Base-by-base conservation (phyloP, 179 eudicot genomes). In the Sideroxylon spinosum region DNA sequence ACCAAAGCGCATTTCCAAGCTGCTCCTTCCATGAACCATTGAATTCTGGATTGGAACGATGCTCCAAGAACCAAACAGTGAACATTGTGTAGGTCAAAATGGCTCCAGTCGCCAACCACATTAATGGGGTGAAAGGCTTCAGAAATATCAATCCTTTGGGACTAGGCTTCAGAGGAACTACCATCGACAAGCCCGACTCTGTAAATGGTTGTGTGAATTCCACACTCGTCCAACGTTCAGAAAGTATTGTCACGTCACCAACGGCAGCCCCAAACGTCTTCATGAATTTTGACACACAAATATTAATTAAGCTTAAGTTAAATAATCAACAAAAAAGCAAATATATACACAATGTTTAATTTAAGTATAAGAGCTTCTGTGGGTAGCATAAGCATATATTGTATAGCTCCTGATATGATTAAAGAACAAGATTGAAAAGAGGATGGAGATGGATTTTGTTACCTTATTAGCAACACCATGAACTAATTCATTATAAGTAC, bases 121-220 rank as follows among this genome's bases (percentile, higher is more conserved):
- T 65, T 37, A 78, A 75, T 71, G 7, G 61, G 9, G 78, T 81
- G 78, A 89, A 87, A 12, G 90, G 91, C 78, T 82, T 87, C 78
- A 82, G n/a, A 49, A 89, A 89, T 72, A 81, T 82, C 78, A 80
- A 81, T 19, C 76, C 88, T 62, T 48, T 37, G 0, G 74, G 60
- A 11, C 61, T 17, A 0, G 80, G 23, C 71, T 79, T 84, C 20
- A 76, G 71, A 12, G 84, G 88, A 10, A 86, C 88, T 70, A 89
- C 26, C 91, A 89, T 76, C 0, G 87, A 49, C 82, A 89, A 77
- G 14, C 90, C 86, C 26, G 90, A 85, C 59, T 79, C 85, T 0
- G 72, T 53, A 71, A 52, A 89, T 1, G 91, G 88, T 49, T 85
- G 88, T 1, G 90, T 87, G 75, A 87, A 89, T 1, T 87, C 88